Conservation (phyloP, 805 yeast genomes). For the Kazachstania kunashirensis region DNA sequence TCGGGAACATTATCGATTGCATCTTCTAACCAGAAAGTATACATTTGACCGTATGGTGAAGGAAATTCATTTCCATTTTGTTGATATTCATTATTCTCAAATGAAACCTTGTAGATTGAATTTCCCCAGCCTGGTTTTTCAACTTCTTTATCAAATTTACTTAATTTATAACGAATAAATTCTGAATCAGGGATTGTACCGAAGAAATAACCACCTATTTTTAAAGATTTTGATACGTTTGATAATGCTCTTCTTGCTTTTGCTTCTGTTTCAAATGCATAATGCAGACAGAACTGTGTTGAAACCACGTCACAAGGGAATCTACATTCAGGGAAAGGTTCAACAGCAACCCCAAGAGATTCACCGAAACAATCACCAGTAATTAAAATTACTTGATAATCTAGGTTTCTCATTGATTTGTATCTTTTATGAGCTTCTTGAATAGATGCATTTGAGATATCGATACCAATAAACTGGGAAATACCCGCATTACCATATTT, state of each 20-base stretch:
- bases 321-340: conserved; percentile 52
- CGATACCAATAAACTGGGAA: conserved; percentile 78
- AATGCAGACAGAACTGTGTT: conserved; percentile 88
- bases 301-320: conserved; percentile 85
- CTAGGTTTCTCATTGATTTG: conserved; percentile 41
- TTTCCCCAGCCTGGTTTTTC: conserved; percentile 70
- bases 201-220: conserved; percentile 76
- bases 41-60: conserved; percentile 74
- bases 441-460: conserved; percentile 81
- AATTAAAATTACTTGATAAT: conserved; percentile 74
- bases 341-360: conserved; percentile 56
- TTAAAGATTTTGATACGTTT: conserved; percentile 67
- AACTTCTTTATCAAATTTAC: conserved; percentile 39
- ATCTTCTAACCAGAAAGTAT: conserved; percentile 73
- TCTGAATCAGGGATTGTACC: conserved; percentile 95
- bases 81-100: conserved; percentile 52
- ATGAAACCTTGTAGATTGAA: conserved; percentile 67
- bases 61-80: conserved; percentile 67
- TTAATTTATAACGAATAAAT: conserved; percentile 58
- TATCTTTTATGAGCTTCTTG: conserved; percentile 76
- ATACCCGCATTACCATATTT: conserved; percentile 75
- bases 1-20: conserved; percentile 97
- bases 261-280: conserved; percentile 81
- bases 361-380: conserved; percentile 87
- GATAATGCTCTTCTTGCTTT: conserved; percentile 63